Percentiles rank a stretch among this genome's conserved stretches.
Conservation (phyloP, 768 basidiomycete species). For the Kwoniella dendrophila region DNA sequence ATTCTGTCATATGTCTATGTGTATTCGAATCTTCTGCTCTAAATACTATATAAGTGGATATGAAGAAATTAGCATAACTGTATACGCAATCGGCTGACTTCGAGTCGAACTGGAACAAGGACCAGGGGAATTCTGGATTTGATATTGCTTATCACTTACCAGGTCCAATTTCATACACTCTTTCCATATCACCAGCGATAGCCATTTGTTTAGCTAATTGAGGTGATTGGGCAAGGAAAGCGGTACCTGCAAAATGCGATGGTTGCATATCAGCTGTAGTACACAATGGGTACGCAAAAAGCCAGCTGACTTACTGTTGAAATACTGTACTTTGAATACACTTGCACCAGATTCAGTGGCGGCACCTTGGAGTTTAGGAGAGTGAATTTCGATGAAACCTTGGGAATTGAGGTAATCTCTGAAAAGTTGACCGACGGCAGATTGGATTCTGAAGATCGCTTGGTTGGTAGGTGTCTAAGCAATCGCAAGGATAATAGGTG, state of each 20-base stretch:
- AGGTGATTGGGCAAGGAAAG: slow-evolving; percentile 94
- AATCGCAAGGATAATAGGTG: not conserved
- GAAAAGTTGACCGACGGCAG: slow-evolving; percentile 86
- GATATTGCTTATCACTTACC: slow-evolving; percentile 40
- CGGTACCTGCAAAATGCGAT: slow-evolving; percentile 63
- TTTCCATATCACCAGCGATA: slow-evolving; percentile 96
- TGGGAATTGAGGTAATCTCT: slow-evolving; percentile 72
- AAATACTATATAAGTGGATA: slow-evolving; percentile 72
- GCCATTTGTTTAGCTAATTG: slow-evolving; percentile 99
- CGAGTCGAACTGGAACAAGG: no score
- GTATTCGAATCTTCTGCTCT: slow-evolving; percentile 97
- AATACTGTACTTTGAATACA: slow-evolving; percentile 97
- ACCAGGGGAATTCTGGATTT: no score
- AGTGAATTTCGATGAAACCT: slow-evolving; percentile 92
- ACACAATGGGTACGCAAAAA: not conserved
- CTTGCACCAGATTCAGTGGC: slow-evolving; percentile 96
- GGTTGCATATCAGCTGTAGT: not conserved
- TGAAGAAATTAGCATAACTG: not conserved
- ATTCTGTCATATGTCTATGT: slow-evolving; percentile 97
- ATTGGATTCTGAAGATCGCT: slow-evolving; percentile 88
- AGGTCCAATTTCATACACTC: slow-evolving; percentile 91
- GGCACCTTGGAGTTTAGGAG: slow-evolving; percentile 93
- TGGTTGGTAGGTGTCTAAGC: slow-evolving; percentile 88
- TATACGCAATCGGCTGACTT: not conserved
- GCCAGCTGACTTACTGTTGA: slow-evolving; percentile 77